Percentiles rank a stretch among this genome's conserved stretches.
Conservation (phyloP, 179 eudicot species). For the Corrigiola litoralis region DNA sequence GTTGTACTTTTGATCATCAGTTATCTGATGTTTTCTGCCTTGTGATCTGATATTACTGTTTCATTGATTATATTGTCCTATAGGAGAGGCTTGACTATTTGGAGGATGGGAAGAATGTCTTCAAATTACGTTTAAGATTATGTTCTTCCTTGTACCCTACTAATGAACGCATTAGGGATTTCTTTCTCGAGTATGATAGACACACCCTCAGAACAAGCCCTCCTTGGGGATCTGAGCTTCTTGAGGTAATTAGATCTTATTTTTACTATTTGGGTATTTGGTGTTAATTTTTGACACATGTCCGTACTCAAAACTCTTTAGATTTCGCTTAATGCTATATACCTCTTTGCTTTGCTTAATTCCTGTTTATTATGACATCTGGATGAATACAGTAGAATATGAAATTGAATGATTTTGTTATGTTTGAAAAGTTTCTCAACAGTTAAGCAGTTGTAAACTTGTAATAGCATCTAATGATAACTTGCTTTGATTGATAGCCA, state of each 20-base stretch:
- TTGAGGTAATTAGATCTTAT: conserved; percentile 56
- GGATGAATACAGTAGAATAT: no score
- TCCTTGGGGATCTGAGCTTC: conserved; percentile 99
- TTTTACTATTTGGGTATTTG: neutral
- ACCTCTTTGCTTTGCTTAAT: neutral
- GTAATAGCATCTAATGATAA: neutral
- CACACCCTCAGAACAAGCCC: conserved; percentile 98
- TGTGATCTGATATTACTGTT: conserved; percentile 12
- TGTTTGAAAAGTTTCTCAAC: no score
- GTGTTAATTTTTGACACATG: neutral
- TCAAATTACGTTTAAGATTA: conserved; percentile 74
- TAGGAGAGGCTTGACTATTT: conserved; percentile 92
- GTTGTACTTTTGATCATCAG: neutral
- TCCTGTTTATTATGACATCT: neutral
- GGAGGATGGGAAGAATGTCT: conserved; percentile 94
- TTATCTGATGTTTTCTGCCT: conserved; percentile 1
- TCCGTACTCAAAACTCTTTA: neutral
- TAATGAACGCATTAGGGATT: conserved; percentile 95
- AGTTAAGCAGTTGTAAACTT: neutral
- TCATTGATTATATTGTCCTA: conserved; percentile 12
- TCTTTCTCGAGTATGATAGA: conserved; percentile 95
- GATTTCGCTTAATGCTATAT: neutral
- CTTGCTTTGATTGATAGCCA: neutral
- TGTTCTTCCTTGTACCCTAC: conserved; percentile 91
- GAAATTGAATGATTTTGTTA: no score